Conservation (phyloP, 2,329 filamentous ascomycete genomes). For the Fusarium dimerum region DNA sequence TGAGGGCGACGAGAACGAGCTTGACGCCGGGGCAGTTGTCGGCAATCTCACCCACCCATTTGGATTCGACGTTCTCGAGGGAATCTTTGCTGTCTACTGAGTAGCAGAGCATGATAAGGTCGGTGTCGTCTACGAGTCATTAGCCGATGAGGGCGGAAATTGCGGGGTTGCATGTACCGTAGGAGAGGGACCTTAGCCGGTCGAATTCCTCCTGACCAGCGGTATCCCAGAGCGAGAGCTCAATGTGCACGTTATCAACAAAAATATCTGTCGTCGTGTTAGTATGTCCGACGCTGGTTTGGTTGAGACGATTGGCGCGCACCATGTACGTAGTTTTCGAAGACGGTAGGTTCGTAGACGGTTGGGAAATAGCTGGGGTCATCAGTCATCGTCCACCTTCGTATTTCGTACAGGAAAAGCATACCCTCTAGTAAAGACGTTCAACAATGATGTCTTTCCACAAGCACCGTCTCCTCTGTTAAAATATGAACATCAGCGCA, state of each 20-base stretch:
- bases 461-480: conserved; percentile 89
- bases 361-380: conserved; percentile 83
- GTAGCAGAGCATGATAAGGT: conserved; percentile 98
- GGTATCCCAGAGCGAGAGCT: conserved; percentile 97
- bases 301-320: conserved; percentile 31
- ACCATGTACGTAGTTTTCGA: conserved; percentile 99
- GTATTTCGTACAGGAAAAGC: conserved; percentile 32
- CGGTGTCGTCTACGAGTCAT: conserved; percentile 68
- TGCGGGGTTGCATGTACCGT: conserved; percentile 56
- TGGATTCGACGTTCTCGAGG: conserved; percentile 96
- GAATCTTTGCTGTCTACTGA: conserved; percentile 95
- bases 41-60: conserved; percentile 97
- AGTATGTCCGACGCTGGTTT: not conserved
- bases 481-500: conserved; percentile 13
- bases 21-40: conserved; percentile 97
- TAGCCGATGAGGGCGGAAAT: not conserved
- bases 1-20: conserved; percentile 91
- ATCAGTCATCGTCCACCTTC: conserved; percentile 14
- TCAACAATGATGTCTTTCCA: conserved; percentile 94
- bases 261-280: conserved; percentile 75
- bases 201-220: conserved; percentile 99
- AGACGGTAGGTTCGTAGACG: conserved; percentile 97
- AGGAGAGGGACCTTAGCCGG: conserved; percentile 89
- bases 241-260: conserved; percentile 95
- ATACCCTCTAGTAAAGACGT: conserved; percentile 97